Evolutionary conservation across 2,329 filamentous ascomycete species (phyloP).

Genomic region (Monilinia polystroma): DNA sequence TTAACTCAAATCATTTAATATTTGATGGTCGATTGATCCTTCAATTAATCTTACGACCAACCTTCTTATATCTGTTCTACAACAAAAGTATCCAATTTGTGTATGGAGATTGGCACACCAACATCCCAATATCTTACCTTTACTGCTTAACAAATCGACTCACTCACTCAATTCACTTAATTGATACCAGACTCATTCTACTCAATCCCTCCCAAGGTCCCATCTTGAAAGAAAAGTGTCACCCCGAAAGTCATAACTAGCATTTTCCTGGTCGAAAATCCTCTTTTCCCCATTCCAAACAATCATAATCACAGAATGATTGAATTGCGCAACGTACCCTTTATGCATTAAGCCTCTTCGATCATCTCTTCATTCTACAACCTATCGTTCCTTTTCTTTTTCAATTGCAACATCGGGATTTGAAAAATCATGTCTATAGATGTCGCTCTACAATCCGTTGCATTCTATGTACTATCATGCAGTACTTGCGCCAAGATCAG

Average conservation of each 20-base stretch:
- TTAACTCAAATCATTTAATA: no score
- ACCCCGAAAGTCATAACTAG: not conserved
- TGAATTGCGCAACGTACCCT: slow-evolving; percentile 15
- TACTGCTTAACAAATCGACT: not conserved
- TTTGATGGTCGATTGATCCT: no score
- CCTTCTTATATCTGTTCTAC: no score
- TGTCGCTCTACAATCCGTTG: slow-evolving; percentile 68
- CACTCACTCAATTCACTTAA: not conserved
- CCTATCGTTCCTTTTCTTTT: not conserved
- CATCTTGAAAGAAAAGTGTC: not conserved
- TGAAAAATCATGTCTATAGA: slow-evolving; percentile 50
- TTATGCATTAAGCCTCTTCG: slow-evolving; percentile 18
- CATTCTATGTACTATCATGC: slow-evolving; percentile 77
- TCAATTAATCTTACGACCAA: no score
- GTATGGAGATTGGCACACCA: no score
- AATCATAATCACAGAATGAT: slow-evolving; percentile 12
- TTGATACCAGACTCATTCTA: not conserved
- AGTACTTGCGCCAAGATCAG: slow-evolving; percentile 73
- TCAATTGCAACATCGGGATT: not conserved
- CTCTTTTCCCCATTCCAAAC: slow-evolving; percentile 12
- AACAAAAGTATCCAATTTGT: no score
- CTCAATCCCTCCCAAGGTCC: not conserved
- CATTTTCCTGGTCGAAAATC: slow-evolving; percentile 11
- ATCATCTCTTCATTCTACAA: not conserved
- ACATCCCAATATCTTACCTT: no score